Evolutionary conservation across 306 rosid species (phyloP).

Genomic region (Herpetospermum pedunculosum): DNA sequence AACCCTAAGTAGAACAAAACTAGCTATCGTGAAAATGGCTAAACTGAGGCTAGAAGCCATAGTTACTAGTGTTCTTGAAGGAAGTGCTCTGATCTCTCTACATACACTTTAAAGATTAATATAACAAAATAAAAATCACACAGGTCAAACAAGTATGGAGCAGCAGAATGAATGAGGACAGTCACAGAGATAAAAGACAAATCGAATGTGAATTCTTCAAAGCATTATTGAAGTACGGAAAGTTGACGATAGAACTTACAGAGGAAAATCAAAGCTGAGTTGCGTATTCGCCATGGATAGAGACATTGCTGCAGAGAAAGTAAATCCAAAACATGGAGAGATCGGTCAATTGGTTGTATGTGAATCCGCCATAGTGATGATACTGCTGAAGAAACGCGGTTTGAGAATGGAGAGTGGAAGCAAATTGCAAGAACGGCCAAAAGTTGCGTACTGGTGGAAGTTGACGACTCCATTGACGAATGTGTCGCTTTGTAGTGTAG

Average conservation of each 20-base stretch:
- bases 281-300: background rate
- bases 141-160: background rate
- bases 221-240: background rate
- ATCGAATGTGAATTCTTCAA: background rate
- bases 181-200: background rate
- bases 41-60: background rate
- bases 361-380: background rate
- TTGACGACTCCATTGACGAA: background rate
- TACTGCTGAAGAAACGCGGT: background rate
- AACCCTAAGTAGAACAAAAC: background rate
- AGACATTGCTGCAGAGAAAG: background rate
- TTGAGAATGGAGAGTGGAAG: background rate
- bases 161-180: background rate
- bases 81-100: background rate
- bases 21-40: background rate
- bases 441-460: background rate
- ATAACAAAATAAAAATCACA: background rate
- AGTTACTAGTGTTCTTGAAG: background rate
- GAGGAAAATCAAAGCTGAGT: background rate
- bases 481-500: background rate
- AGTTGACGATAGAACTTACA: background rate
- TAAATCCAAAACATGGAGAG: background rate
- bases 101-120: background rate
- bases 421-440: background rate
- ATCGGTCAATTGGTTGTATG: background rate